Conservation (phyloP, 176 grass and related monocot genomes). For the Ananas comosus region DNA sequence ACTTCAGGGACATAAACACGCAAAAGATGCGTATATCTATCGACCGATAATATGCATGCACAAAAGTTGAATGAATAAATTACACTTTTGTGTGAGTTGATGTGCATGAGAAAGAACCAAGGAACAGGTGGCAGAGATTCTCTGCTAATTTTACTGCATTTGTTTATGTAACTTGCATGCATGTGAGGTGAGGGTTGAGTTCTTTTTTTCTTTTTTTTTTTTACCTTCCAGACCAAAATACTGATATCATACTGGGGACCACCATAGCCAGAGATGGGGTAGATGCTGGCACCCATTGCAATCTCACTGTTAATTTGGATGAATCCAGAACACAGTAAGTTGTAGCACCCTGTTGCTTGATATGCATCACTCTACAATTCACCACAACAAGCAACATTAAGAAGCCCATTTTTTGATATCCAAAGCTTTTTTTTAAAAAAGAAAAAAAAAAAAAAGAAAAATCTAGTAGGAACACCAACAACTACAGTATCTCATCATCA, state of each 20-base stretch:
- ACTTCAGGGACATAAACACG: too few species aligned
- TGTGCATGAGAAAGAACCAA: slow-evolving; percentile 40
- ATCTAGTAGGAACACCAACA: neutral
- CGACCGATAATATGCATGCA: too few species aligned
- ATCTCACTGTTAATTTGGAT: slow-evolving; percentile 89
- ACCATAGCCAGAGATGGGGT: slow-evolving; percentile 64
- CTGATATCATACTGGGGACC: slow-evolving; percentile 78
- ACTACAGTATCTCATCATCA: neutral
- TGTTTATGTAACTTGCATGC: slow-evolving; percentile 30
- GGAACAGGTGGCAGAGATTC: slow-evolving; percentile 58
- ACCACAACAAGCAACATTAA: neutral
- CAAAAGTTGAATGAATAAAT: neutral
- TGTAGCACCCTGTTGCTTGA: slow-evolving; percentile 89
- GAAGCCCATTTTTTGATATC: neutral
- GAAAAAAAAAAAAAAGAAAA: neutral
- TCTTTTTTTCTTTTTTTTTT: neutral
- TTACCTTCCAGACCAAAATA: slow-evolving; percentile 92
- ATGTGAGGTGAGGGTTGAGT: slow-evolving; percentile 55
- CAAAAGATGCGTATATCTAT: too few species aligned
- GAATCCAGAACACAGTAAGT: slow-evolving; percentile 81
- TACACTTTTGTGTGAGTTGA: neutral
- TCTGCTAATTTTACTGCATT: slow-evolving; percentile 20
- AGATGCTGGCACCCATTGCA: slow-evolving; percentile 85
- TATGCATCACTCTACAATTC: slow-evolving; percentile 78
- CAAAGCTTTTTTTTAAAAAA: neutral